phyloP scores from a whole-genome alignment of 805 yeast species.

The Jamesozyma jinghongensis region DNA sequence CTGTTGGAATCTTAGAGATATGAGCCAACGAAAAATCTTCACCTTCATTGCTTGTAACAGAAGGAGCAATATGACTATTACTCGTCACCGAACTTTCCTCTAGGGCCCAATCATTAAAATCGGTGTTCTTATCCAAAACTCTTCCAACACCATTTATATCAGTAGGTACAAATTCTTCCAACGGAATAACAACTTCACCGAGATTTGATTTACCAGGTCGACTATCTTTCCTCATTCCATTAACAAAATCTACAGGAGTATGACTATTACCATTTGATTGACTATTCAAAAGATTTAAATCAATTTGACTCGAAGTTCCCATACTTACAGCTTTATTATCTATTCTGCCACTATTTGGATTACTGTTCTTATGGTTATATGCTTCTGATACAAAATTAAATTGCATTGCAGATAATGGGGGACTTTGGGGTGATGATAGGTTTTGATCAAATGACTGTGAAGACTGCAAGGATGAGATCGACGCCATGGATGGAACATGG shows the following conservation, averaged over 20 bases:
- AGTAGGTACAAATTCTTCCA: constrained; percentile 32
- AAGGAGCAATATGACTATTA: constrained; percentile 1
- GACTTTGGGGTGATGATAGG: constrained; percentile 24
- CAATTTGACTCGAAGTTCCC: constrained; percentile 6
- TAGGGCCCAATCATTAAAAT: constrained; percentile 3
- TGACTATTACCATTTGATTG: too few relatives aligned
- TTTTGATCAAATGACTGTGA: constrained; percentile 27
- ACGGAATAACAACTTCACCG: constrained; percentile 33
- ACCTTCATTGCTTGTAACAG: constrained; percentile 5
- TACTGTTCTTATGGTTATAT: constrained; percentile 1
- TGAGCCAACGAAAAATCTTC: constrained; percentile 4
- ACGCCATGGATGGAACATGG: constrained; percentile 23
- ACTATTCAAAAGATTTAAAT: not conserved
- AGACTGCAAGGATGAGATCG: constrained; percentile 28
- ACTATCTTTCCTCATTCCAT: not conserved
- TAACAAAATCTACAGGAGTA: not conserved
- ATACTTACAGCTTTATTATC: constrained; percentile 5
- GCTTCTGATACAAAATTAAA: constrained; percentile 10
- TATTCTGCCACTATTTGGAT: not conserved
- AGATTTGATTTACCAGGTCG: constrained; percentile 16
- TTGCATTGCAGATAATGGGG: constrained; percentile 14
- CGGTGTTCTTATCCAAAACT: constrained; percentile 16
- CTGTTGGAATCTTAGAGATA: not conserved
- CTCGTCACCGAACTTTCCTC: not conserved
- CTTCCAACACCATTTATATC: constrained; percentile 27